Evolutionary conservation across 1,139 yeast species (phyloP).

Genomic region (Suhomyces anneliseae): DNA sequence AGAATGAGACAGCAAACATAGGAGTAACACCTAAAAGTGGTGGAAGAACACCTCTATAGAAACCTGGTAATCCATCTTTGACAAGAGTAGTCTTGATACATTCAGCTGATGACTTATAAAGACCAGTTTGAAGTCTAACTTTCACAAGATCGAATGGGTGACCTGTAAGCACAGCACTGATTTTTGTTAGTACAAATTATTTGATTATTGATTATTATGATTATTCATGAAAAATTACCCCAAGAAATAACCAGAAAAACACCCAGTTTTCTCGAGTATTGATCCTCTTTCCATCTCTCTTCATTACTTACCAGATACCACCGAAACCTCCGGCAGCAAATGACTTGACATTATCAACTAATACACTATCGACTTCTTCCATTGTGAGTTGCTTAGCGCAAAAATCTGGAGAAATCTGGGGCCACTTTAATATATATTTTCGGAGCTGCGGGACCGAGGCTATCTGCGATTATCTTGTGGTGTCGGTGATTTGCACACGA

Average conservation of each 20-base stretch:
- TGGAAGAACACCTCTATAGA: constrained; percentile 85
- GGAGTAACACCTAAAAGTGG: constrained; percentile 96
- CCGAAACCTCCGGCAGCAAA: constrained; percentile 85
- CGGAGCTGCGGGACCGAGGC: constrained; percentile 9
- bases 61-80: constrained; percentile 72
- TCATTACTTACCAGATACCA: constrained; percentile 40
- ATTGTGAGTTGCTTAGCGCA: constrained; percentile 14
- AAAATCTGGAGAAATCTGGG: constrained; percentile 11
- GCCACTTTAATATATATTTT: constrained; percentile 4
- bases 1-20: constrained; percentile 95
- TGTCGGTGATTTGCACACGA: constrained; percentile 1
- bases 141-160: constrained; percentile 95
- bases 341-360: constrained; percentile 64
- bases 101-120: constrained; percentile 58
- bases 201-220: neutral
- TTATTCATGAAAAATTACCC: neutral
- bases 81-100: constrained; percentile 71
- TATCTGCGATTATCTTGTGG: constrained; percentile 2
- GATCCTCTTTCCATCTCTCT: neutral
- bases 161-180: constrained; percentile 83
- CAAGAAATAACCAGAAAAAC: neutral
- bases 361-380: constrained; percentile 52
- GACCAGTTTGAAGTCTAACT: constrained; percentile 83
- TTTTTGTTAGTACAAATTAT: constrained; percentile 4
- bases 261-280: neutral